These are phyloP conservation scores for Lactarius indigo DNA, from an alignment of 768 basidiomycete species.

Conservation along the genomic window DNA sequence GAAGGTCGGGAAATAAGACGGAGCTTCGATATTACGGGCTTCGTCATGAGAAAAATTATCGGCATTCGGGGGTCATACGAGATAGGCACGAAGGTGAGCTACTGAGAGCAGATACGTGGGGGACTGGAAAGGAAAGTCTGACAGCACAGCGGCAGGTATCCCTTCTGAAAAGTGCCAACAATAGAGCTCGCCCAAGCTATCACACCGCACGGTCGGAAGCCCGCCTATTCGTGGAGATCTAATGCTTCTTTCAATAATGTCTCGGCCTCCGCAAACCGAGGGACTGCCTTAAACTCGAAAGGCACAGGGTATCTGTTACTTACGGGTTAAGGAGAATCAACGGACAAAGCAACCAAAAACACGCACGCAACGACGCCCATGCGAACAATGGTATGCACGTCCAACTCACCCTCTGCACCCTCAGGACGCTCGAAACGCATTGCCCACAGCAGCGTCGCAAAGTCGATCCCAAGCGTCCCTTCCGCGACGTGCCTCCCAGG, in stretches of 20 bases:
- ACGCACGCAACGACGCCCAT: not conserved
- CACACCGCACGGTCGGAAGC: not conserved
- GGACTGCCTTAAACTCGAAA: not conserved
- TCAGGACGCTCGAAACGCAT: not conserved
- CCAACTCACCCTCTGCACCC: not conserved
- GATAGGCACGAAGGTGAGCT: not conserved
- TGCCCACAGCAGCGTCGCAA: not conserved
- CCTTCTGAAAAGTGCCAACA: not conserved
- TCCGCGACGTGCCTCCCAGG: not conserved
- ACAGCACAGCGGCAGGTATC: not conserved
- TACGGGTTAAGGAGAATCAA: not conserved
- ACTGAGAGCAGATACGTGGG: not conserved
- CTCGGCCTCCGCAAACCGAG: slow-evolving; percentile 3
- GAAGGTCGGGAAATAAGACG: too few relatives aligned
- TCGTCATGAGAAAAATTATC: not conserved
- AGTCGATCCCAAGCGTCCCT: not conserved
- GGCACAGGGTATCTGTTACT: not conserved
- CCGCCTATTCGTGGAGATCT: not conserved
- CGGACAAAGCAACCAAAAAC: not conserved
- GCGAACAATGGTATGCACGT: not conserved
- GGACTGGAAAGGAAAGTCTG: not conserved
- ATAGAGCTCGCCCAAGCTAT: not conserved
- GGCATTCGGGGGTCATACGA: not conserved
- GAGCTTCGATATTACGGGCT: not conserved
- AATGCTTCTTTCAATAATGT: not conserved